phyloP scores from a whole-genome alignment of 495 filamentous ascomycete genomes.

The Penicillium chermesinum region DNA sequence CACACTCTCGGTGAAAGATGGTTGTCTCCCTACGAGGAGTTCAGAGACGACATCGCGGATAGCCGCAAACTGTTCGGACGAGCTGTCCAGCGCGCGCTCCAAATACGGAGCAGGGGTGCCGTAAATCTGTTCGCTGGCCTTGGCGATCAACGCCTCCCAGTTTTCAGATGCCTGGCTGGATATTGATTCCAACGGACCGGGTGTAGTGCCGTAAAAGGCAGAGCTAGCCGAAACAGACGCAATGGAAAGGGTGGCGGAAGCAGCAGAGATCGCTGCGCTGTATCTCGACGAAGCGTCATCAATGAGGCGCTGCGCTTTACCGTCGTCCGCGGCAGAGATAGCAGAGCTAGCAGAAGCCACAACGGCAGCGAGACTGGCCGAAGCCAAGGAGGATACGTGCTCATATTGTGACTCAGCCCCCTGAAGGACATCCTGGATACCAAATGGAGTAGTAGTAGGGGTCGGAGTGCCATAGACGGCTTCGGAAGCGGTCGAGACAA shows the following conservation, averaged over 20 bases:
- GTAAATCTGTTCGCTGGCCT: constrained; percentile 67
- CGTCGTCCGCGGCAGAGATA: constrained; percentile 38
- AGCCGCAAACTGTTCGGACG: constrained; percentile 58
- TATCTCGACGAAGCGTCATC: constrained; percentile 46
- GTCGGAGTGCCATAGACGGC: constrained; percentile 49
- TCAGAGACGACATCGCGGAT: constrained; percentile 71
- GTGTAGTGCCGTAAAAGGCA: constrained; percentile 39
- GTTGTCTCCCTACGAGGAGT: constrained; percentile 70
- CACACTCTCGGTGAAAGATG: constrained; percentile 76
- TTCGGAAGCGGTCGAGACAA: constrained; percentile 61
- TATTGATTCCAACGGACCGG: constrained; percentile 40
- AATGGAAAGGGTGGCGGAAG: constrained; percentile 37
- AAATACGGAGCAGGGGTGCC: constrained; percentile 64
- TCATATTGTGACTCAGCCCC: constrained; percentile 47
- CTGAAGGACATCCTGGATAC: constrained; percentile 34
- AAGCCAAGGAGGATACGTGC: constrained; percentile 43
- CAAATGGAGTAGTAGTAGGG: constrained; percentile 28
- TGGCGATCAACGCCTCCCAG: constrained; percentile 64
- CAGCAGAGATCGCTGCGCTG: constrained; percentile 42
- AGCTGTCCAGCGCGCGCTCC: constrained; percentile 47
- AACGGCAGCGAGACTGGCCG: constrained; percentile 42
- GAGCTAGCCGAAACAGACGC: constrained; percentile 54
- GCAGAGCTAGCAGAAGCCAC: constrained; percentile 42
- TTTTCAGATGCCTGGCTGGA: constrained; percentile 51
- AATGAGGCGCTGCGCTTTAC: constrained; percentile 36